A percentile compares a stretch with the other conserved stretches of the same genome.
phyloP scores from a whole-genome alignment of 2,329 filamentous ascomycete genomes.

The Chrysosporium keratinophilum region DNA sequence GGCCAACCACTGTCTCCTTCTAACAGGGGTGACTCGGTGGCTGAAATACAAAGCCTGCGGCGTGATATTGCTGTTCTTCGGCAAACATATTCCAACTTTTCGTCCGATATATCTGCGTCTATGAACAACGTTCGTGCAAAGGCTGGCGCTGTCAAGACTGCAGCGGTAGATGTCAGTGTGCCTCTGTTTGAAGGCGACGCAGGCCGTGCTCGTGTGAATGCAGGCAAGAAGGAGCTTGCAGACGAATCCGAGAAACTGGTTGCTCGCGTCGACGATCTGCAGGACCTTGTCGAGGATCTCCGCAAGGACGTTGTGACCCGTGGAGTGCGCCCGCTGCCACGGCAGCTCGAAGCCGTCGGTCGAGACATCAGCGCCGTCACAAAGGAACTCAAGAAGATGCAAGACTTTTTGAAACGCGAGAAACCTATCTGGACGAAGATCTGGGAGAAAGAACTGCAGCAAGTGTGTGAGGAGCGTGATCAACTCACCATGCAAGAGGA shows the following conservation, averaged over 20 bases:
- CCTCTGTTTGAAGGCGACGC: slow-evolving; percentile 63
- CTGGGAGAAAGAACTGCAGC: slow-evolving; percentile 94
- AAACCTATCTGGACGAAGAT: slow-evolving; percentile 98
- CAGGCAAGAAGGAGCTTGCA: slow-evolving; percentile 75
- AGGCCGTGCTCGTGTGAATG: slow-evolving; percentile 76
- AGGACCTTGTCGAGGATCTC: slow-evolving; percentile 90
- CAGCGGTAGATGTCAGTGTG: slow-evolving; percentile 59
- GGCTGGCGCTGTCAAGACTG: slow-evolving; percentile 67
- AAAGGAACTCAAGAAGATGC: slow-evolving; percentile 84
- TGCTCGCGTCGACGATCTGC: slow-evolving; percentile 87
- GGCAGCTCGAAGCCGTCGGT: slow-evolving; percentile 78
- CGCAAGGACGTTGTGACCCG: slow-evolving; percentile 93
- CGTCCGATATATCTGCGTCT: slow-evolving; percentile 74
- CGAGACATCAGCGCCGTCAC: slow-evolving; percentile 76
- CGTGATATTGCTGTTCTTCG: slow-evolving; percentile 83
- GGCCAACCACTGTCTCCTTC: background rate
- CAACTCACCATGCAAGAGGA: slow-evolving; percentile 95
- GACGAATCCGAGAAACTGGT: slow-evolving; percentile 85
- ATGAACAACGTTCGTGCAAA: slow-evolving; percentile 77
- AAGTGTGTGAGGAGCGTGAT: slow-evolving; percentile 90
- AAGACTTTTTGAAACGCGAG: slow-evolving; percentile 76
- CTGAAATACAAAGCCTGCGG: slow-evolving; percentile 69
- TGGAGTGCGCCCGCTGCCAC: slow-evolving; percentile 79
- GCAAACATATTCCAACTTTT: slow-evolving; percentile 87
- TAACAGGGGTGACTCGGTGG: slow-evolving; percentile 52